Evolutionary conservation across 805 yeast genomes (phyloP).

Genomic region (Scheffersomyces coipomensis): DNA sequence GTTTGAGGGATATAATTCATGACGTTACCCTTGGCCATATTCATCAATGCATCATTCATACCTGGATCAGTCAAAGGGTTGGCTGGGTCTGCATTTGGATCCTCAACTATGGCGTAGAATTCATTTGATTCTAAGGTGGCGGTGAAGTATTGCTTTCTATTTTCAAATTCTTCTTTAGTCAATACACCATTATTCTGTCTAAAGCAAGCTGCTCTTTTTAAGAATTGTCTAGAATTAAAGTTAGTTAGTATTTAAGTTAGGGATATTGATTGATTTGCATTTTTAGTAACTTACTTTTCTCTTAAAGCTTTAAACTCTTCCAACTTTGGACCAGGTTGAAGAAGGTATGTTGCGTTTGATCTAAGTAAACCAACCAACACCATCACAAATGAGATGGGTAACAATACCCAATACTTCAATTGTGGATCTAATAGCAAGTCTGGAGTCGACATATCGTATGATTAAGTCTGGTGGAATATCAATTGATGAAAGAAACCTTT

Average conservation of each 20-base stretch:
- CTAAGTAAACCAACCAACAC: constrained; percentile 80
- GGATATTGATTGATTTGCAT: background rate
- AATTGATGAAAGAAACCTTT: background rate
- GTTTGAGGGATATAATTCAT: constrained; percentile 91
- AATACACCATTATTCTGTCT: constrained; percentile 53
- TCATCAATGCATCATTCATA: constrained; percentile 69
- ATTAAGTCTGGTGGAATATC: background rate
- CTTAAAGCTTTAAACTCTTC: constrained; percentile 47
- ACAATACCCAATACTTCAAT: constrained; percentile 82
- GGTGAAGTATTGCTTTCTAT: constrained; percentile 49
- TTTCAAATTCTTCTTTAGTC: constrained; percentile 48
- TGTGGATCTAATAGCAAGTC: constrained; percentile 68
- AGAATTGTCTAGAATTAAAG: constrained; percentile 42
- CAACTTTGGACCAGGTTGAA: constrained; percentile 58
- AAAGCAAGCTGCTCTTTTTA: constrained; percentile 59
- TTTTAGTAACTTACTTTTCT: constrained; percentile 25
- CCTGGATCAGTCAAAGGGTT: constrained; percentile 73
- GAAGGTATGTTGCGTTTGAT: constrained; percentile 60
- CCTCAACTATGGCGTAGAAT: constrained; percentile 51
- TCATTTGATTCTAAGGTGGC: constrained; percentile 51
- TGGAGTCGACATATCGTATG: constrained; percentile 9
- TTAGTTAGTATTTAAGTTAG: background rate
- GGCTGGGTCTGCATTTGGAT: constrained; percentile 35
- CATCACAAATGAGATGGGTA: constrained; percentile 90
- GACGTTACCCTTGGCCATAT: constrained; percentile 76